Percentiles rank a stretch among this genome's conserved stretches.
These are phyloP conservation scores for Scorias spongiosa DNA, from an alignment of 2,329 filamentous ascomycete species.

Conservation along the genomic window DNA sequence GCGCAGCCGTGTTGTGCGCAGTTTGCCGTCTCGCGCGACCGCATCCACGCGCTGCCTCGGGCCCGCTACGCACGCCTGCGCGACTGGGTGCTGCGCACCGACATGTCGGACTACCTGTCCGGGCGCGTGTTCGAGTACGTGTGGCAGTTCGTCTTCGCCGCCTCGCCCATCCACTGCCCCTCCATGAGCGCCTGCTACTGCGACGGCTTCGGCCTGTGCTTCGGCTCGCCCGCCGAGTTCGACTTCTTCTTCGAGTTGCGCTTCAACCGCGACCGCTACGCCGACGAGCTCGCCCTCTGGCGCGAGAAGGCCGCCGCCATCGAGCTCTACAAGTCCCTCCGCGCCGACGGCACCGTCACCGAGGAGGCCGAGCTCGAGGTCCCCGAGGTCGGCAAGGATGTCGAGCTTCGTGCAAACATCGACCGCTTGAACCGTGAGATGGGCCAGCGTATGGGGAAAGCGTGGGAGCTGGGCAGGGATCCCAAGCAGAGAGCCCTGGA, in stretches of 20 bases:
- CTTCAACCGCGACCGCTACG: slow-evolving; percentile 25
- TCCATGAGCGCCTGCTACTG: slow-evolving; percentile 45
- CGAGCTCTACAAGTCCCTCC: slow-evolving; percentile 21
- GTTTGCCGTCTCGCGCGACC: slow-evolving; percentile 44
- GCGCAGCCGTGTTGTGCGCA: slow-evolving; percentile 50
- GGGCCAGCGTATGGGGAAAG: slow-evolving; percentile 26
- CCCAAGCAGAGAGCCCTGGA: slow-evolving; percentile 37
- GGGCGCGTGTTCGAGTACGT: slow-evolving; percentile 49
- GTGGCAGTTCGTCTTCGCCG: slow-evolving; percentile 49
- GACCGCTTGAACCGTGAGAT: slow-evolving; percentile 28
- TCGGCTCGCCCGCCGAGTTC: slow-evolving; percentile 35
- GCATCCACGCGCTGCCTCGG: slow-evolving; percentile 38
- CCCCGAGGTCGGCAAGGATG: slow-evolving; percentile 28
- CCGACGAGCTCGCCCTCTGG: slow-evolving; percentile 29
- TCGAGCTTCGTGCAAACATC: slow-evolving; percentile 30
- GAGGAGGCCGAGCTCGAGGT: slow-evolving; percentile 22
- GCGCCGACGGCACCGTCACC: slow-evolving; percentile 23
- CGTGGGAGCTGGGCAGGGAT: slow-evolving; percentile 36
- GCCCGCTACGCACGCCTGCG: slow-evolving; percentile 41
- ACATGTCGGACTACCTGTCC: slow-evolving; percentile 39
- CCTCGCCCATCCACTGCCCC: slow-evolving; percentile 33
- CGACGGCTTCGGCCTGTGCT: slow-evolving; percentile 48
- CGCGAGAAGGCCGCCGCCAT: slow-evolving; percentile 24
- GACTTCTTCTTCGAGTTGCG: slow-evolving; percentile 34
- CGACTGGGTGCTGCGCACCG: slow-evolving; percentile 45